Base-by-base conservation (phyloP, 2,329 filamentous ascomycete species). In the Neopestalotiopsis sp. region DNA sequence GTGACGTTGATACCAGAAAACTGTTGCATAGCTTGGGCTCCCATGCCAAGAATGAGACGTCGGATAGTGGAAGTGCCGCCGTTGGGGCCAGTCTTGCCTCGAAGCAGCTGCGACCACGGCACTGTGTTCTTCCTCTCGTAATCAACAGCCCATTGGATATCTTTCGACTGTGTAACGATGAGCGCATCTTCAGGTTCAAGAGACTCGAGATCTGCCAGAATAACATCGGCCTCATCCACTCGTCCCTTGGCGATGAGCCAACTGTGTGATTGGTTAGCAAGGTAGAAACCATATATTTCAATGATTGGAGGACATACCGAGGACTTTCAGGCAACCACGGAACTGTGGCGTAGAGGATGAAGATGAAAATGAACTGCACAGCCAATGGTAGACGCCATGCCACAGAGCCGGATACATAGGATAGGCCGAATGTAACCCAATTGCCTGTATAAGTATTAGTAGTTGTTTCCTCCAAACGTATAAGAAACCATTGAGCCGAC, bases 21-120 rank as follows among this genome's bases (percentile, higher is more conserved):
- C 24, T 71, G 68, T 28, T 66, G 28, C 58, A 61, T 20, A 28
- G 65, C 81, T 64, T 88, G 86, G 0, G 83, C 83, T 0, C 85
- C 84, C 73, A 84, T 84, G 3, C 86, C 86, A 0, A 89, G 81
- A 2, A 88, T 66, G 1, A 88, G 66, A 13, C 87, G 80, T 6
- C 86, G 81, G 9, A 88, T 78, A 0, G 84, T 87, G 57, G 82
- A 81, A 1, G 85, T 87, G 13, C 83, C 83, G 10, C 78, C 81
- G 66, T 82, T 76, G 20, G 78, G 76, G 24, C 77, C 79, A n/a
- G 82, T 83, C 56, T 81, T 82, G 28, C 84, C 83, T 5, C 82
- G 80, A 1, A 88, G 73, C 0, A 89, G 78, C 65, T 88, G 83
- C 3, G 79, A 76, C 82, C 87, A 88, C 0, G 81, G 78, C 1